These are phyloP conservation scores for Scopulariopsis brevicaulis DNA, from an alignment of 2,329 filamentous ascomycete species.

Conservation along the genomic window DNA sequence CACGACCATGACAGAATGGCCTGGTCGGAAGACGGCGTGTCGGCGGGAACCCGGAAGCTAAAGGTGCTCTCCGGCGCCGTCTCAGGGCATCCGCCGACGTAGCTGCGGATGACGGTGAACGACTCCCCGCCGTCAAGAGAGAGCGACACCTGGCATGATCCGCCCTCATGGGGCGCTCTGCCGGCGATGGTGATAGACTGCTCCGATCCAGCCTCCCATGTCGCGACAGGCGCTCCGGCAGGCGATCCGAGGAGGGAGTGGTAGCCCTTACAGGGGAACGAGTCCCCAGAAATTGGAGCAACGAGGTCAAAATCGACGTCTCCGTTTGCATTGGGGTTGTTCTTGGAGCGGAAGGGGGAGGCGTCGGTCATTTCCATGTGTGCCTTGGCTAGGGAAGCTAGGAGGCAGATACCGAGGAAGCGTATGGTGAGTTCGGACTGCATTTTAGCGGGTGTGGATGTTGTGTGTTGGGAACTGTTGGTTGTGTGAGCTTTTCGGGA, in stretches of 20 bases:
- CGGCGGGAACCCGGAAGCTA: constrained; percentile 41
- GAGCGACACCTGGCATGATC: constrained; percentile 52
- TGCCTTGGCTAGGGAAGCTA: constrained; percentile 3
- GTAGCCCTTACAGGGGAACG: constrained; percentile 51
- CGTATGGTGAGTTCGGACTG: background rate
- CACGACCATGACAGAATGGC: constrained; percentile 51
- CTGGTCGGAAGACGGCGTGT: constrained; percentile 31
- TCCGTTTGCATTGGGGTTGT: constrained; percentile 15
- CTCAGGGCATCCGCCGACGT: constrained; percentile 22
- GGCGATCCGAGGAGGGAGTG: constrained; percentile 12
- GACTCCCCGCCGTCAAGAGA: constrained; percentile 48
- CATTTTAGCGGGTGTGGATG: background rate
- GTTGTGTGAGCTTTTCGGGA: background rate
- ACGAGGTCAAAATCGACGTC: constrained; percentile 44
- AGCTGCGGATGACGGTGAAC: constrained; percentile 38
- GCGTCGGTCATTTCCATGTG: constrained; percentile 20
- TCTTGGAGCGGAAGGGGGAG: constrained; percentile 15
- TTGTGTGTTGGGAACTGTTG: background rate
- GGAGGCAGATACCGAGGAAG: background rate
- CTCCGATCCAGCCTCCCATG: constrained; percentile 37
- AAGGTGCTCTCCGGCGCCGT: constrained; percentile 24
- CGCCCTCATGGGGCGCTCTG: constrained; percentile 40
- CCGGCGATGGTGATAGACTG: constrained; percentile 45
- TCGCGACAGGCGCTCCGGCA: constrained; percentile 30
- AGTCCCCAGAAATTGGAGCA: constrained; percentile 37